Conservation (phyloP, 306 rosid genomes). For the Prosopis cineraria region DNA sequence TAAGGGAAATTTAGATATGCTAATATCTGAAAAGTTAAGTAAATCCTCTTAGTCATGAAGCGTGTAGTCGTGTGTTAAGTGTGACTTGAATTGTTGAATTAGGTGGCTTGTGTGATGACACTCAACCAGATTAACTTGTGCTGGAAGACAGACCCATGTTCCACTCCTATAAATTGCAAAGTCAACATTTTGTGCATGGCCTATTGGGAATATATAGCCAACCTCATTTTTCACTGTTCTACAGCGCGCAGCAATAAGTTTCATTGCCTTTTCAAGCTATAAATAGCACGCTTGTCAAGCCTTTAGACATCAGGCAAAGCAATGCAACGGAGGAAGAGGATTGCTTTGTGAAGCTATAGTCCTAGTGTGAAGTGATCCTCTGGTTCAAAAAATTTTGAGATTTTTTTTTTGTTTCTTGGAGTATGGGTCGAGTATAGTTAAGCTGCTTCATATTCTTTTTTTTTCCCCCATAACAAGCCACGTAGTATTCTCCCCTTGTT, state of each 20-base stretch:
- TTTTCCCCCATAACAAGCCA: too few relatives aligned
- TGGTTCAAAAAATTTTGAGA: neutral
- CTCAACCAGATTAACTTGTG: neutral
- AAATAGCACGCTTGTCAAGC: neutral
- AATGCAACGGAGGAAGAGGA: neutral
- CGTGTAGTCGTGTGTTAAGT: slow-evolving; percentile 1
- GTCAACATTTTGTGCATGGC: neutral
- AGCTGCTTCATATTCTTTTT: neutral
- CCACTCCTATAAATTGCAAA: neutral
- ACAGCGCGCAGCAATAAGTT: neutral
- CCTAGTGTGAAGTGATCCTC: neutral
- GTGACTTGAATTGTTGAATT: neutral
- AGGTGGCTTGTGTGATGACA: neutral
- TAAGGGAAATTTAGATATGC: slow-evolving; percentile 6
- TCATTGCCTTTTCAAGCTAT: neutral
- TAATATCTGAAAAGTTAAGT: slow-evolving; percentile 5
- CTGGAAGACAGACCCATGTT: neutral
- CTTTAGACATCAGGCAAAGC: neutral
- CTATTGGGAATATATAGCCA: neutral
- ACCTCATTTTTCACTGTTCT: neutral
- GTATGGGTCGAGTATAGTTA: neutral
- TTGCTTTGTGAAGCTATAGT: neutral
- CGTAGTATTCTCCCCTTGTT: neutral
- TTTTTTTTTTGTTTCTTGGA: neutral
- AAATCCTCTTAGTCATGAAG: slow-evolving; percentile 22